These are phyloP conservation scores for Rhytidiadelphus loreus DNA, from an alignment of 225 moss, liverwort and hornwort species.

Conservation along the genomic window DNA sequence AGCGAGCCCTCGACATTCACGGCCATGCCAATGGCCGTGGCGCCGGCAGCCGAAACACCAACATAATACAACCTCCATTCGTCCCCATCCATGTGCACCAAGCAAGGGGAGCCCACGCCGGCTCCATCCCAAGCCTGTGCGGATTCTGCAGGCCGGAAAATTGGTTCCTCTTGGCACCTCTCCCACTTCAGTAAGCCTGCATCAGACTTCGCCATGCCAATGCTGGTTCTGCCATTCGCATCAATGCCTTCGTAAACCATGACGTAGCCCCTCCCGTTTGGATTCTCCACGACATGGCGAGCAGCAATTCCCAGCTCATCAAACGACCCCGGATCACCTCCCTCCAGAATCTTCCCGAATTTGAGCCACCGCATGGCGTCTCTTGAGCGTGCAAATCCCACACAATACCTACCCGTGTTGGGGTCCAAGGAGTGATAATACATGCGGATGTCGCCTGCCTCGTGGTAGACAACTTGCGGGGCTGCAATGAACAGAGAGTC, in stretches of 20 bases:
- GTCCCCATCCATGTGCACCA: conserved; percentile 48
- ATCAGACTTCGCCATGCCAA: conserved; percentile 35
- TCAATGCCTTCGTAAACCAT: conserved; percentile 48
- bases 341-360: conserved; percentile 43
- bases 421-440: conserved; percentile 39
- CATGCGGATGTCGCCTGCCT: conserved; percentile 48
- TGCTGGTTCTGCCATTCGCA: conserved; percentile 20
- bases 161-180: conserved; percentile 24
- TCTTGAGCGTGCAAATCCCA: conserved; percentile 42
- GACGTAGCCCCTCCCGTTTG: conserved; percentile 27
- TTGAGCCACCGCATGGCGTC: conserved; percentile 54
- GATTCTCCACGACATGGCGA: conserved; percentile 32
- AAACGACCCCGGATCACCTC: conserved; percentile 26
- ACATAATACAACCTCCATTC: conserved; percentile 52
- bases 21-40: conserved; percentile 45
- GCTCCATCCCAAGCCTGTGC: conserved; percentile 33
- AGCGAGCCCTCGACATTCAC: conserved; percentile 21
- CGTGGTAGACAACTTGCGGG: conserved; percentile 45
- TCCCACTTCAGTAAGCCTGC: conserved; percentile 45
- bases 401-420: conserved; percentile 16
- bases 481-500: conserved; percentile 36
- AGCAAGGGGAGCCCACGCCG: conserved; percentile 38
- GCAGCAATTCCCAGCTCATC: conserved; percentile 36
- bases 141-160: conserved; percentile 20
- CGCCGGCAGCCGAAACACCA: conserved; percentile 13